A percentile compares a stretch with the other conserved stretches of the same genome.
Evolutionary conservation across 441 rosid genomes (phyloP).

Genomic region (Capsella rubella): DNA sequence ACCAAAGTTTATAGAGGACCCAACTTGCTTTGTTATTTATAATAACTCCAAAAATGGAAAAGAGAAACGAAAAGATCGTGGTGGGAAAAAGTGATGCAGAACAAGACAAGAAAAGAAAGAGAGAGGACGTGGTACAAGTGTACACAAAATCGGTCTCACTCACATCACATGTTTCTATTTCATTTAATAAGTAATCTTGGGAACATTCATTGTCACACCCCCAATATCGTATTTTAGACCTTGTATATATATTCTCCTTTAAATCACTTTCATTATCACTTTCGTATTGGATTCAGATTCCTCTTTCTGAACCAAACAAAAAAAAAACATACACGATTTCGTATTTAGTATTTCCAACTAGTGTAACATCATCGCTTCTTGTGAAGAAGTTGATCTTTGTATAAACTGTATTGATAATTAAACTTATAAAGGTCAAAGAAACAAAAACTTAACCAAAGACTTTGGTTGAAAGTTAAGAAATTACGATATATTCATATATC

Average conservation of each 20-base stretch:
- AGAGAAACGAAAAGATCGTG: conserved; percentile 34
- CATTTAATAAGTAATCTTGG: conserved; percentile 17
- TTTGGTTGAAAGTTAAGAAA: neutral
- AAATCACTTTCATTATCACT: conserved; percentile 2
- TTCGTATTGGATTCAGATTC: conserved; percentile 36
- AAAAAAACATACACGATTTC: neutral
- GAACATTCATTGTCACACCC: conserved; percentile 27
- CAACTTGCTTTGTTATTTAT: conserved; percentile 30
- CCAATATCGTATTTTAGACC: neutral
- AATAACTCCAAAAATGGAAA: conserved; percentile 40
- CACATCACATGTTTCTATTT: conserved; percentile 38
- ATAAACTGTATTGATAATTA: neutral
- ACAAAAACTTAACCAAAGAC: conserved; percentile 21
- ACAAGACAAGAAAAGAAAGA: conserved; percentile 12
- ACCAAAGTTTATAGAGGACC: conserved; percentile 12
- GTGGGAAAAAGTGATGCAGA: conserved; percentile 31
- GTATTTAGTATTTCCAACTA: neutral
- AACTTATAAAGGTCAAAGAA: neutral
- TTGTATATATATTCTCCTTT: neutral
- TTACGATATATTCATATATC: conserved; percentile 8
- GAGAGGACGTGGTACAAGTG: conserved; percentile 43
- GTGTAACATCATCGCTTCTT: neutral
- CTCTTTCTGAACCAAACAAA: neutral
- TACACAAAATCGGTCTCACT: conserved; percentile 29
- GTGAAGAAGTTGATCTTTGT: neutral